These are phyloP conservation scores for Tilletia indica DNA, from an alignment of 1,284 basidiomycete species.

Conservation along the genomic window DNA sequence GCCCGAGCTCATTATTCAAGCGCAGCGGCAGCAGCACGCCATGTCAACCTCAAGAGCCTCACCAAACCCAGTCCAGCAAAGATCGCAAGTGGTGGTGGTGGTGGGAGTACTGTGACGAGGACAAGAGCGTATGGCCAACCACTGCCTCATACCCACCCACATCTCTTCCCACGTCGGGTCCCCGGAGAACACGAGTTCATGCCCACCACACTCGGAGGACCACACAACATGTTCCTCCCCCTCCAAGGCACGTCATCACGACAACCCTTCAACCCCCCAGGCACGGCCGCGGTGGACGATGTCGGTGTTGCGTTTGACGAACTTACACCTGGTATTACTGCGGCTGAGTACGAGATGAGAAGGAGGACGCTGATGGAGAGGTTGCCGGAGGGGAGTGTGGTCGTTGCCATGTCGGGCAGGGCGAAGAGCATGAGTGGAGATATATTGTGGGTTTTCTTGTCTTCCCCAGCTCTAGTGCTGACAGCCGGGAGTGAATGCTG, in stretches of 20 bases:
- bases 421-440: slow-evolving; percentile 72
- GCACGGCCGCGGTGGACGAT: slow-evolving; percentile 21
- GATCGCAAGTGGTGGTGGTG: not conserved
- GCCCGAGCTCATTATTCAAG: not conserved
- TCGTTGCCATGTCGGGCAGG: slow-evolving; percentile 75
- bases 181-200: not conserved
- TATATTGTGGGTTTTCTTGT: slow-evolving; percentile 39
- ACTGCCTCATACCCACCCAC: slow-evolving; percentile 71
- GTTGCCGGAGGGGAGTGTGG: slow-evolving; percentile 74
- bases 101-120: not conserved
- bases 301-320: slow-evolving; percentile 59
- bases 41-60: not conserved
- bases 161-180: slow-evolving; percentile 63
- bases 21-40: not conserved
- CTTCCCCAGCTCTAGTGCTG: not conserved
- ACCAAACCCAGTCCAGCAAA: not conserved
- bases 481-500: too few species aligned
- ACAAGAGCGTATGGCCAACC: slow-evolving; percentile 69
- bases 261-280: slow-evolving; percentile 22
- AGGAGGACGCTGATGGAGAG: slow-evolving; percentile 71
- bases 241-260: too few species aligned
- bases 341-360: slow-evolving; percentile 77
- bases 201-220: slow-evolving; percentile 22
- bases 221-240: slow-evolving; percentile 23
- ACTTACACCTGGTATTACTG: slow-evolving; percentile 79